Conservation (phyloP, 1,139 yeast species). For the Yamadazyma epiphylla region DNA sequence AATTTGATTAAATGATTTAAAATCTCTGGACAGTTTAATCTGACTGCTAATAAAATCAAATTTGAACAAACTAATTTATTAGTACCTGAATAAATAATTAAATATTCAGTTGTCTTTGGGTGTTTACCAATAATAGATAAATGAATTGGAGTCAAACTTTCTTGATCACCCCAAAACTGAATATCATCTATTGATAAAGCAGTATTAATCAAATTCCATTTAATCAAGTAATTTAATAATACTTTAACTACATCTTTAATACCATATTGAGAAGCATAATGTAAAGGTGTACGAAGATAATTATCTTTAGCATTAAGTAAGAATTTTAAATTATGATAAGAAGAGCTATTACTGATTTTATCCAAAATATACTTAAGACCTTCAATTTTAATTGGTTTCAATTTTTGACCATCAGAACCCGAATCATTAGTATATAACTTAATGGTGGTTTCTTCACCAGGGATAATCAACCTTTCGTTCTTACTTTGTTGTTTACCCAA, state of each 20-base stretch:
- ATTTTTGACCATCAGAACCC: conserved; percentile 62
- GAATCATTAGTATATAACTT: conserved; percentile 28
- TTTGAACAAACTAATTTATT: conserved; percentile 40
- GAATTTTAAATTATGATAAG: conserved; percentile 26
- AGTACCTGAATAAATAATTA: conserved; percentile 47
- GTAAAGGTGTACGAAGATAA: conserved; percentile 81
- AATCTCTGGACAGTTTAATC: conserved; percentile 59
- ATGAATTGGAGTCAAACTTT: conserved; percentile 77
- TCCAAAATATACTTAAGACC: conserved; percentile 21
- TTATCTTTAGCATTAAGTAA: conserved; percentile 67
- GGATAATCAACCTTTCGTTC: conserved; percentile 22
- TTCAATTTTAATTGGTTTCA: conserved; percentile 16
- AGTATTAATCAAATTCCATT: conserved; percentile 32
- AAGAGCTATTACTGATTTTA: conserved; percentile 37
- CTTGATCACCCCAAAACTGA: conserved; percentile 77
- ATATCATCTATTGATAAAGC: conserved; percentile 55
- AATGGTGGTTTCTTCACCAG: conserved; percentile 34
- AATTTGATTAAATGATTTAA: conserved; percentile 51
- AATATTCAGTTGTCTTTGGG: conserved; percentile 65
- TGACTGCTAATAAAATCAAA: conserved; percentile 65
- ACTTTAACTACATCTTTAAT: conserved; percentile 58
- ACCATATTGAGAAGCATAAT: conserved; percentile 88
- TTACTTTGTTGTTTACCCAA: conserved; percentile 51
- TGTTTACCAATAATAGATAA: conserved; percentile 81
- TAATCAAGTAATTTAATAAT: conserved; percentile 43